phyloP scores from a whole-genome alignment of 2,329 filamentous ascomycete species.

The Penicillium sp. region DNA sequence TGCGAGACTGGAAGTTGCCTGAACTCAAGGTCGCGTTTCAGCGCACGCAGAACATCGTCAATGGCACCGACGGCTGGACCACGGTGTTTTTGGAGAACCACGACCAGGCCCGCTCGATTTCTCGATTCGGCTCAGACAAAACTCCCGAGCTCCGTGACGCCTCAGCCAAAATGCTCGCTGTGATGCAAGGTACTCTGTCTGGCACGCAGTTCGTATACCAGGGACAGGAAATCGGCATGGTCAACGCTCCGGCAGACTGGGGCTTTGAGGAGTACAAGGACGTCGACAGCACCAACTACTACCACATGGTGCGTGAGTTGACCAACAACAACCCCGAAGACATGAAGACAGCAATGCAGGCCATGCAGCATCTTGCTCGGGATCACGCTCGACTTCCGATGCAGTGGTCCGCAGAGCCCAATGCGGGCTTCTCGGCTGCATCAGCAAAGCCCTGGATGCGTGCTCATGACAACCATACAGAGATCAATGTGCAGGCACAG shows the following conservation, averaged over 20 bases:
- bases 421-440: conserved; percentile 67
- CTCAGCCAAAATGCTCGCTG: conserved; percentile 64
- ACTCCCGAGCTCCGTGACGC: conserved; percentile 49
- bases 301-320: conserved; percentile 55
- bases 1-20: conserved; percentile 50
- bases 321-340: not conserved
- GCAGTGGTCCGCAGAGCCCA: conserved; percentile 65
- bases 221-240: conserved; percentile 71
- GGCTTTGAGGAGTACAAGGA: conserved; percentile 70
- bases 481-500: conserved; percentile 57
- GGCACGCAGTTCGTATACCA: conserved; percentile 71
- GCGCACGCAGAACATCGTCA: conserved; percentile 62
- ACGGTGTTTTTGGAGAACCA: conserved; percentile 70
- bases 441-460: conserved; percentile 67
- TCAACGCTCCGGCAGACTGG: conserved; percentile 66
- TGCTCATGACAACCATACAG: conserved; percentile 61
- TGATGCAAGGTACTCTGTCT: conserved; percentile 59
- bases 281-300: conserved; percentile 59
- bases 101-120: conserved; percentile 65
- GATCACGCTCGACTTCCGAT: conserved; percentile 75
- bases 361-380: conserved; percentile 63
- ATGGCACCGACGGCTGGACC: conserved; percentile 65
- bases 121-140: conserved; percentile 57
- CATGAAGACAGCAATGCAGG: conserved; percentile 28
- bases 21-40: conserved; percentile 56